Evolutionary conservation across 139 green algal species (phyloP), one percentile per base, ranked within the genome.

Genomic region (Medakamo hakoo): DNA sequence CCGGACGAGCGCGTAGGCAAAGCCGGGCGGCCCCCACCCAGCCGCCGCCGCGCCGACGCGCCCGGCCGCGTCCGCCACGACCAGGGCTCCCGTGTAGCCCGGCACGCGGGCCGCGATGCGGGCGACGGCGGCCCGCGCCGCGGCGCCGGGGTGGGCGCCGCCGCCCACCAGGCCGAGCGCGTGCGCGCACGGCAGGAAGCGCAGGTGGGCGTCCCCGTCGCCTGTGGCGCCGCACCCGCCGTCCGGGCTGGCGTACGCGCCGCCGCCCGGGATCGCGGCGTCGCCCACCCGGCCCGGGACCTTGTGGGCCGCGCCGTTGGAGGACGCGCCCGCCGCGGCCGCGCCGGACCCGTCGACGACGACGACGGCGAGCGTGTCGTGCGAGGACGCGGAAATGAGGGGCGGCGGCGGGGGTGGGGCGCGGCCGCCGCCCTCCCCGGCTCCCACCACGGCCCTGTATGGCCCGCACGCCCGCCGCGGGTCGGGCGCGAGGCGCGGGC

Each of bases 361-460:
- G 16, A 83, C 65, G 75, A 92, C 82, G 3, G 79, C 68, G 19
- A 91, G 90, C 0, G 84, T 91, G 71, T 91, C 84, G 62, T 91
- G 84, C 30, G 62, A 68, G 24, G 29, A 25, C 23, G 49, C 59
- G 49, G 30, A 30, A 20, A 23, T 27, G 30, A 31, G 40, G 30
- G 56, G 27, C 23, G 61, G 30, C 4, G 26, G 26, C n/a, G n/a
- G 48, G 2, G 30, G 57, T 21, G 56, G 52, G 24, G 49, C 61
- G 25, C 59, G 59, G 49, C 32, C 57, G 55, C 57, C 62, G 28
- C 3, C 30, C 2, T 16, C 30, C 28, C 23, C 57, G n/a, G 25
- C 32, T 61, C 27, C 26, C 14, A 9, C 25, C 29, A 2, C 20
- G 60, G 52, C n/a, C 27, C 26, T 49, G 66, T 90, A 90, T 3